These are phyloP conservation scores for Apophysomyces trapeziformis DNA, from an alignment of 371 early-diverging fungal genomes.

Conservation along the genomic window DNA sequence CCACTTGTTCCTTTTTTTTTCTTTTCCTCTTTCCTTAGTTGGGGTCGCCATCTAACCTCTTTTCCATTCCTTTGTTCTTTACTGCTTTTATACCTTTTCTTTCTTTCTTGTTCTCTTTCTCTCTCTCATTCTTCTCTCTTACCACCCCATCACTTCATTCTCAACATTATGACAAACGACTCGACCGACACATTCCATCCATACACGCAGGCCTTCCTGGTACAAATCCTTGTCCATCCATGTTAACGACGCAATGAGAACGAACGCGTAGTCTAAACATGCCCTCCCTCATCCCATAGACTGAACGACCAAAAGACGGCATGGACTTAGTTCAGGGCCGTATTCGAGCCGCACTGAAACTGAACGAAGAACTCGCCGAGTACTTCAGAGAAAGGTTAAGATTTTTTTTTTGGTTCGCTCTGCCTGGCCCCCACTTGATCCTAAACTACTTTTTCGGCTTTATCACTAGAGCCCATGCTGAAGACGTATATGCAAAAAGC, in stretches of 20 bases:
- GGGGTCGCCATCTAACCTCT: constrained; percentile 4
- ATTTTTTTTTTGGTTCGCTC: constrained; percentile 3
- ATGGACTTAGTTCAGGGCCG: constrained; percentile 54
- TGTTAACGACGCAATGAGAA: not conserved
- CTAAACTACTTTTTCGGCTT: not conserved
- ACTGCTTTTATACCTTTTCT: not conserved
- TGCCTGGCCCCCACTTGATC: not conserved
- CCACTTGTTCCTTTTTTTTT: no score
- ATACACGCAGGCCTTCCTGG: constrained; percentile 10
- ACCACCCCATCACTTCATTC: not conserved
- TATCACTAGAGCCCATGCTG: constrained; percentile 47
- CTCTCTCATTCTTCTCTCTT: not conserved
- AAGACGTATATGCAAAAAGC: constrained; percentile 58
- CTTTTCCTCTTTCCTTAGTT: not conserved
- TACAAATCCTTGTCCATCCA: constrained; percentile 1
- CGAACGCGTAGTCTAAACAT: constrained; percentile 6
- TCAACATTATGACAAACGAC: not conserved
- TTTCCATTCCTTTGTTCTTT: constrained; percentile 7
- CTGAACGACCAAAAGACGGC: constrained; percentile 57
- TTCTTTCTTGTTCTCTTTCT: not conserved
- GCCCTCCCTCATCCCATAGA: constrained; percentile 30
- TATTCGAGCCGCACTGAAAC: constrained; percentile 46
- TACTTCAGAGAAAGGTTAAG: constrained; percentile 62
- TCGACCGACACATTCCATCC: not conserved
- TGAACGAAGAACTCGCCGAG: constrained; percentile 65